Evolutionary conservation across 2,329 filamentous ascomycete genomes (phyloP).

Genomic region (Aspergillus pseudoviridinutans): DNA sequence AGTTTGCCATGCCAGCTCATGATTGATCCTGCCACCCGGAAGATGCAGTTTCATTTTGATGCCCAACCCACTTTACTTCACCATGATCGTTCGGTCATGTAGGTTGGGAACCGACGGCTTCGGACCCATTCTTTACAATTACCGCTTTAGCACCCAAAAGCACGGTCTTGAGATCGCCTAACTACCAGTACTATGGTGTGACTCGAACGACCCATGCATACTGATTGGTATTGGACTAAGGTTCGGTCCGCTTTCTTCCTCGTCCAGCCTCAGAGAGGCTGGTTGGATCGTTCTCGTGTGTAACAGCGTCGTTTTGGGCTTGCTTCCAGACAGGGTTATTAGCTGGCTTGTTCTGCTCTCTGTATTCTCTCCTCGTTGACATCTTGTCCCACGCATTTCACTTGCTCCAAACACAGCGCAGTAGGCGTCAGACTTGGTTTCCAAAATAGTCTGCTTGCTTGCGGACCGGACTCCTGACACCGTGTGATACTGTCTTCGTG

Average conservation of each 20-base stretch:
- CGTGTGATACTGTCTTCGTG: slow-evolving; percentile 27
- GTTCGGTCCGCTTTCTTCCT: slow-evolving; percentile 22
- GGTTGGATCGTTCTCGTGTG: slow-evolving; percentile 13
- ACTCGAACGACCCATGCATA: slow-evolving; percentile 6
- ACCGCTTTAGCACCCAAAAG: slow-evolving; percentile 12
- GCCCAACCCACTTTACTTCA: slow-evolving; percentile 17
- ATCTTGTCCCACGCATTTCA: slow-evolving; percentile 14
- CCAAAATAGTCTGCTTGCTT: slow-evolving; percentile 27
- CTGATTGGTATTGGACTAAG: slow-evolving; percentile 19
- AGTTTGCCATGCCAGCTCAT: slow-evolving; percentile 1
- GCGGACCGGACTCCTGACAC: slow-evolving; percentile 14
- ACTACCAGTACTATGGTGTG: not conserved
- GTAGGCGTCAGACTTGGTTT: slow-evolving; percentile 22
- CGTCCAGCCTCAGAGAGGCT: slow-evolving; percentile 18
- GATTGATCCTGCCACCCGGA: slow-evolving; percentile 16
- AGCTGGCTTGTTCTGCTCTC: slow-evolving; percentile 11
- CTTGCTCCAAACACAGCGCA: slow-evolving; percentile 13
- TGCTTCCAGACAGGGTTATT: slow-evolving; percentile 16
- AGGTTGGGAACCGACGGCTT: slow-evolving; percentile 6
- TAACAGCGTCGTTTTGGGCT: slow-evolving; percentile 11
- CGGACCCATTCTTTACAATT: slow-evolving; percentile 8
- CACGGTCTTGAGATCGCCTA: not conserved
- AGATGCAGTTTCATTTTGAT: slow-evolving; percentile 16
- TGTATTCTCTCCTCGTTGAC: slow-evolving; percentile 9
- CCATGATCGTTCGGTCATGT: slow-evolving; percentile 10